Conservation (phyloP, 768 basidiomycete species). For the Tulasnella sp. region DNA sequence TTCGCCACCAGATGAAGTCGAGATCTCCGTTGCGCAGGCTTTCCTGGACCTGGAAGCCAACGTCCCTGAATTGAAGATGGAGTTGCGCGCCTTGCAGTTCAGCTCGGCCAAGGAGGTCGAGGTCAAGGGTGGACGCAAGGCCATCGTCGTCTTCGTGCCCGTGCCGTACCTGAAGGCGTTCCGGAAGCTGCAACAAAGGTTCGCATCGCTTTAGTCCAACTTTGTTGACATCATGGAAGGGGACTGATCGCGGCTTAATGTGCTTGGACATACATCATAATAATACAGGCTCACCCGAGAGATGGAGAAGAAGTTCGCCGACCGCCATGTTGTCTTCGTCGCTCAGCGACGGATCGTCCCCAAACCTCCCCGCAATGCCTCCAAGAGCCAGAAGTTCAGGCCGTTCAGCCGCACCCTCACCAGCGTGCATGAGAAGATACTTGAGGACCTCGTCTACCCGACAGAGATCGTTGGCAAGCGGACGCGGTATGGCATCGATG, state of each 20-base stretch:
- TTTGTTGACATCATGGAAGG: background rate
- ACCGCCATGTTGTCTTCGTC: constrained; percentile 97
- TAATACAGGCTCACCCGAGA: constrained; percentile 82
- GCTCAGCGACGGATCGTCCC: constrained; percentile 97
- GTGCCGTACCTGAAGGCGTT: constrained; percentile 96
- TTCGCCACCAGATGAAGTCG: constrained; percentile 83
- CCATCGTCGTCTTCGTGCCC: constrained; percentile 96
- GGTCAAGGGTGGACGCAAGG: constrained; percentile 98
- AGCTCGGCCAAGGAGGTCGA: constrained; percentile 98
- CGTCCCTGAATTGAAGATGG: constrained; percentile 95
- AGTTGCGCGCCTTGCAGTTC: constrained; percentile 93
- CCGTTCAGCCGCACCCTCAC: constrained; percentile 96
- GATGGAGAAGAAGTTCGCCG: constrained; percentile 99
- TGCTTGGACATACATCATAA: background rate
- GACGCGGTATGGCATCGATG: constrained; percentile 87
- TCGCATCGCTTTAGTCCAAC: constrained; percentile 23
- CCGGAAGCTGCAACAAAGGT: constrained; percentile 97
- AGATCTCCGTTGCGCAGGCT: constrained; percentile 88
- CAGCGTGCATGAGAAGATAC: constrained; percentile 93
- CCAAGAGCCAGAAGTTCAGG: constrained; percentile 82
- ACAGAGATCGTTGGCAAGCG: constrained; percentile 99
- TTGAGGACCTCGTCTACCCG: constrained; percentile 98
- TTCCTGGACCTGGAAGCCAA: constrained; percentile 96
- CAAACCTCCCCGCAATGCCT: constrained; percentile 91
- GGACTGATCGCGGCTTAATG: background rate